phyloP scores from a whole-genome alignment of 495 filamentous ascomycete genomes.

The Aspergillus carlsbadensis region DNA sequence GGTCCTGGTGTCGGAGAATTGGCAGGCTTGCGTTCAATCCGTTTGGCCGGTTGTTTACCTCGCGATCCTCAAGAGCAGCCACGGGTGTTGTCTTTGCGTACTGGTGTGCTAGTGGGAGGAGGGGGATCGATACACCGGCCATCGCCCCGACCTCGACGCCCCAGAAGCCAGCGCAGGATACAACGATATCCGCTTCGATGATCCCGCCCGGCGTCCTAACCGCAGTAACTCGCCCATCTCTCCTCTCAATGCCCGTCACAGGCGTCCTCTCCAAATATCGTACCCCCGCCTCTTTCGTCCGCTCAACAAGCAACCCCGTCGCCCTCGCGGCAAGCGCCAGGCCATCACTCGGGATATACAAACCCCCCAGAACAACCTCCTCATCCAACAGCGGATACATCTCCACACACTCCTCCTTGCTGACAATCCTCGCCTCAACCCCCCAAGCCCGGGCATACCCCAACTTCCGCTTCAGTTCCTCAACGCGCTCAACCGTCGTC shows the following conservation, averaged over 20 bases:
- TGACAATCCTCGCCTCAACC: slow-evolving; percentile 42
- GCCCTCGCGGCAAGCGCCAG: slow-evolving; percentile 50
- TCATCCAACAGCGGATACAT: slow-evolving; percentile 45
- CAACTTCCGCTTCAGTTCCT: slow-evolving; percentile 52
- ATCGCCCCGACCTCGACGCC: slow-evolving; percentile 52
- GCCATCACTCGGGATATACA: slow-evolving; percentile 51
- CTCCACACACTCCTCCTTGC: slow-evolving; percentile 39
- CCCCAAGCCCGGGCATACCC: slow-evolving; percentile 50
- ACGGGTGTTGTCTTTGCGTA: slow-evolving; percentile 50
- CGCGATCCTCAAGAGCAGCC: slow-evolving; percentile 28
- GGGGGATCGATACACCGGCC: slow-evolving; percentile 46
- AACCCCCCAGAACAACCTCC: slow-evolving; percentile 45
- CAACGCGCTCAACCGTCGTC: slow-evolving; percentile 46
- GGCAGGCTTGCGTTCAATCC: slow-evolving; percentile 41
- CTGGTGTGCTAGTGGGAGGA: slow-evolving; percentile 52
- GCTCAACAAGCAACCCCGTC: slow-evolving; percentile 48
- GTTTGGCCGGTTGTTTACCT: slow-evolving; percentile 33
- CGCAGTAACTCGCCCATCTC: slow-evolving; percentile 38
- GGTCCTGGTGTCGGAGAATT: slow-evolving; percentile 51
- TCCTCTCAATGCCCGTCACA: slow-evolving; percentile 43
- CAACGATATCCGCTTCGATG: slow-evolving; percentile 46
- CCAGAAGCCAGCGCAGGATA: slow-evolving; percentile 56
- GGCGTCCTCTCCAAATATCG: slow-evolving; percentile 44
- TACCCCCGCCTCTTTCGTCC: slow-evolving; percentile 46
- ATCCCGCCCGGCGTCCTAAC: slow-evolving; percentile 39